These are phyloP conservation scores for Alternaria ethzedia DNA, from an alignment of 2,329 filamentous ascomycete genomes.

Conservation along the genomic window DNA sequence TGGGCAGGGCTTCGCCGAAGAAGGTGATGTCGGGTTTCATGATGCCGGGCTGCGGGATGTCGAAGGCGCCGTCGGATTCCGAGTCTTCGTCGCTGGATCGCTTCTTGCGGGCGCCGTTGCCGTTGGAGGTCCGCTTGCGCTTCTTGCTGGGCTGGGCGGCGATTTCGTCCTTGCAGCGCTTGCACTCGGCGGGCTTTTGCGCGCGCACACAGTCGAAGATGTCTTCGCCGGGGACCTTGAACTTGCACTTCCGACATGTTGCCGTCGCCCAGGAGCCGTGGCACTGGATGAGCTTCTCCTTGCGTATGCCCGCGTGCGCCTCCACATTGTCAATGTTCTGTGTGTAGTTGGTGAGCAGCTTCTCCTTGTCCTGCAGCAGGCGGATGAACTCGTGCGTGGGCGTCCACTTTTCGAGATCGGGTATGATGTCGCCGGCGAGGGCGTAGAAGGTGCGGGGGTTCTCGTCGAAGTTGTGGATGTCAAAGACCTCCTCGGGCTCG, in stretches of 20 bases:
- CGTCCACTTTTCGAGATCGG: constrained; percentile 78
- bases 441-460: constrained; percentile 91
- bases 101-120: constrained; percentile 46
- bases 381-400: constrained; percentile 95
- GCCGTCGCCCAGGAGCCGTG: constrained; percentile 96
- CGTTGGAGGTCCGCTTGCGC: constrained; percentile 60
- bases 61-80: constrained; percentile 66
- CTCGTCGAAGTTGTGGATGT: constrained; percentile 83
- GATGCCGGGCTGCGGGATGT: constrained; percentile 73
- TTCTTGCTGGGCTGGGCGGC: constrained; percentile 57
- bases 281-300: constrained; percentile 89
- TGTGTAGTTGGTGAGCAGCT: constrained; percentile 95
- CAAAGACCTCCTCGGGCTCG: constrained; percentile 95
- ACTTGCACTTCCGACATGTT: constrained; percentile 81
- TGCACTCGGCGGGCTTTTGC: constrained; percentile 78
- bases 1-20: constrained; percentile 89
- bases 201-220: constrained; percentile 82
- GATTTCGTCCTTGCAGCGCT: constrained; percentile 68
- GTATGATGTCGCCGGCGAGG: constrained; percentile 88
- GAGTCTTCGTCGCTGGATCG: constrained; percentile 62
- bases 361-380: constrained; percentile 83
- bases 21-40: constrained; percentile 99
- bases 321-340: constrained; percentile 99
- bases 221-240: constrained; percentile 73
- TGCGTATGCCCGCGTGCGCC: constrained; percentile 78